Percentiles rank a stretch among this genome's conserved stretches.
Evolutionary conservation across 2,329 filamentous ascomycete species (phyloP).

Genomic region (Trichoderma sp.): DNA sequence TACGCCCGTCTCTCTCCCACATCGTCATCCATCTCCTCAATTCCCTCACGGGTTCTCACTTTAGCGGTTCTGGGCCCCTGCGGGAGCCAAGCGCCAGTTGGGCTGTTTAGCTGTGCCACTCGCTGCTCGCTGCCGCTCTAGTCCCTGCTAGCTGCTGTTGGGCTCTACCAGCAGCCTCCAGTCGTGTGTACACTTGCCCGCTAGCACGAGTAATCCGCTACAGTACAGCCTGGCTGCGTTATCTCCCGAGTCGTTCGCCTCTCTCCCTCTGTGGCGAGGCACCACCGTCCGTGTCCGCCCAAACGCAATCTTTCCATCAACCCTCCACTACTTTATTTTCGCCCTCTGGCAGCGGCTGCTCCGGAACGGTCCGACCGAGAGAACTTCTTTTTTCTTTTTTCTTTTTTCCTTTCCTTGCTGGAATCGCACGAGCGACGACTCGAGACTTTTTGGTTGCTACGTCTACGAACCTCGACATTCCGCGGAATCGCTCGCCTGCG

Average conservation of each 20-base stretch:
- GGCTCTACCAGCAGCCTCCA: neutral
- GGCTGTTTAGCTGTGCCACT: constrained; percentile 1
- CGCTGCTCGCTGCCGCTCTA: neutral
- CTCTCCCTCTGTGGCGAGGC: constrained; percentile 9
- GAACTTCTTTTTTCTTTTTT: neutral
- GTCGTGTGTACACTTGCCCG: neutral
- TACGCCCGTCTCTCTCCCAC: neutral
- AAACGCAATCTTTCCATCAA: constrained; percentile 8
- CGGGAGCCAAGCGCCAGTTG: constrained; percentile 4
- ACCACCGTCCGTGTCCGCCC: neutral
- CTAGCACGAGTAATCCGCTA: neutral
- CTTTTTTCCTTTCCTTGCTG: neutral
- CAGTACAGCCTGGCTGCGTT: neutral
- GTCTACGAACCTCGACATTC: neutral
- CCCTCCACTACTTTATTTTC: neutral
- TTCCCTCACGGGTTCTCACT: neutral
- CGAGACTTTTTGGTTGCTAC: neutral
- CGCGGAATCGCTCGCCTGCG: neutral
- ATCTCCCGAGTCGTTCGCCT: constrained; percentile 7
- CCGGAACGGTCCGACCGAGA: constrained; percentile 10
- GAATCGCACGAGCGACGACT: neutral
- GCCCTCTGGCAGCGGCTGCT: constrained; percentile 15
- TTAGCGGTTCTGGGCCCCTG: constrained; percentile 2
- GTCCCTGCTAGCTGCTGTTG: neutral
- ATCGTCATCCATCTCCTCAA: neutral